Evolutionary conservation across 2,329 filamentous ascomycete species (phyloP), one percentile per base, ranked within the genome.

Genomic region (Thielaviopsis euricoi): DNA sequence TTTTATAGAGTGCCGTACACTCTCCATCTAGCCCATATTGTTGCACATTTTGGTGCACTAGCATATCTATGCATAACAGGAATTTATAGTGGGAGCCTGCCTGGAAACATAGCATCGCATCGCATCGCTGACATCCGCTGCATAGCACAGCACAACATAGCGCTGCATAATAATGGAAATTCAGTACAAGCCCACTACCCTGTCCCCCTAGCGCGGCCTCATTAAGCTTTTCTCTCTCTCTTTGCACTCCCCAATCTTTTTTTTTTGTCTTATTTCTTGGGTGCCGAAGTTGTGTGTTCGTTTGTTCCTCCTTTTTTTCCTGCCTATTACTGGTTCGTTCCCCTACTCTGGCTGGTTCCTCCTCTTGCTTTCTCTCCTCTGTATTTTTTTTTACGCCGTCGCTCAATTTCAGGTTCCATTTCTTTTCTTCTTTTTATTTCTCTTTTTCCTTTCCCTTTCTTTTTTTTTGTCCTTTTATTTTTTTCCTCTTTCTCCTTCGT

Each of bases 251-350:
- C 52, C 12, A 29, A 29, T 21, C 29, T 15, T 15, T 43, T 13
- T 57, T 56, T 57, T 52, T 52, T 21, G 48, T 52, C 26, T 46
- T 43, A 43, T 57, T 49, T 56, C n/a, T 21, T 37, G 37, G 40
- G 22, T 48, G 37, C 53, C 33, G 21, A 46, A 46, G 33, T n/a
- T 52, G 48, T 25, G 26, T 57, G 17, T 13, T 26, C 23, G 53
- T 58, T 52, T 37, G 46, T 53, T 43, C 50, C 51, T 56, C 53
- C 50, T 59, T 58, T 58, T 61, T 56, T 54, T 58, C 17, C 26
- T 52, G 12, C 26, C 46, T 52, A n/a, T 19, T 50, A 52, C 37
- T 51, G 15, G 15, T 46, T 17, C 23, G 23, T 53, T 21, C 19
- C 46, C 15, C 52, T 29, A 22, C 23, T 37, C 22, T 29, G 26